These are phyloP conservation scores for Ascochyta clinopodiicola DNA, from an alignment of 2,329 filamentous ascomycete genomes.

Conservation along the genomic window DNA sequence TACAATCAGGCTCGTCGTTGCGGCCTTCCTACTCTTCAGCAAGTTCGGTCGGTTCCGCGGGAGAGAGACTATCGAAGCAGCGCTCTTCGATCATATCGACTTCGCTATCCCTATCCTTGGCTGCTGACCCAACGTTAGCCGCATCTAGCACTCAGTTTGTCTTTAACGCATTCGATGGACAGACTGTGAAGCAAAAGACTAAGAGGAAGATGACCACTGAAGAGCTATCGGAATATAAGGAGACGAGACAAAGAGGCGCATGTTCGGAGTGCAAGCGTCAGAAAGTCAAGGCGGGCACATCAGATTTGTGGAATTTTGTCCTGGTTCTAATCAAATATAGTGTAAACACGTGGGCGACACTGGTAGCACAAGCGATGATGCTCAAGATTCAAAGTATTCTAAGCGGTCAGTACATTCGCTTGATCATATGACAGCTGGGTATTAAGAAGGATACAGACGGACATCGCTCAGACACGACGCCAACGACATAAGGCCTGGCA, in stretches of 20 bases:
- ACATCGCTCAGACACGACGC: too few species aligned
- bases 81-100: not conserved
- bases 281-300: slow-evolving; percentile 33
- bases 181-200: slow-evolving; percentile 27
- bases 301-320: too few species aligned
- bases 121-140: not conserved
- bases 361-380: too few species aligned
- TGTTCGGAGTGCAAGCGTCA: slow-evolving; percentile 34
- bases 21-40: not conserved
- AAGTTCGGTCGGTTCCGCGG: not conserved
- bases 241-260: slow-evolving; percentile 36
- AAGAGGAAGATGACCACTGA: slow-evolving; percentile 37
- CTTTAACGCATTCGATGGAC: slow-evolving; percentile 32
- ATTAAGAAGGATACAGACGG: too few species aligned
- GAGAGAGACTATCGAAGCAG: not conserved
- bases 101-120: not conserved
- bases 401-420: too few species aligned
- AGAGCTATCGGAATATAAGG: slow-evolving; percentile 34
- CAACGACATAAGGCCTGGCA: too few species aligned
- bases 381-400: too few species aligned
- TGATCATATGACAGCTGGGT: too few species aligned
- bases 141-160: slow-evolving; percentile 27
- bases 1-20: too few species aligned
- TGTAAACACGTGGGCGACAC: slow-evolving; percentile 17
- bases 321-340: slow-evolving; percentile 9